phyloP scores from a whole-genome alignment of 306 rosid species.

The Corylus heterophylla region DNA sequence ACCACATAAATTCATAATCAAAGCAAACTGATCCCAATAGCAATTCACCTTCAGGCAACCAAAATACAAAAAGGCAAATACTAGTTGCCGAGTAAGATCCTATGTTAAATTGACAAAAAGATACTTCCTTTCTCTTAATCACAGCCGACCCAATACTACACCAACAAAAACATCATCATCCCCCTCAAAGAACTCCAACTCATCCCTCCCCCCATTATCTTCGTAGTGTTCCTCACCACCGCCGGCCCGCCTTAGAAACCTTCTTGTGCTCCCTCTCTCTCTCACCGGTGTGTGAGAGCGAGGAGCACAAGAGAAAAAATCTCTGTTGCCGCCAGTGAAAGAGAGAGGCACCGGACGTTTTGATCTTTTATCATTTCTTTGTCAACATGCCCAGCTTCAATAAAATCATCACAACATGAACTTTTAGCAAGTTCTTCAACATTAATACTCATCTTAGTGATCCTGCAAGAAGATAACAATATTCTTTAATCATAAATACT shows the following conservation, averaged over 20 bases:
- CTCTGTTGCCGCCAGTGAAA: too few species aligned
- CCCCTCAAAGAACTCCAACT: conserved; percentile 40
- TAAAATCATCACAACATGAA: too few species aligned
- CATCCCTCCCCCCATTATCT: conserved; percentile 29
- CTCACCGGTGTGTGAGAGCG: too few species aligned
- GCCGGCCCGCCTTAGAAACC: conserved; percentile 21
- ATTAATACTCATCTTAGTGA: too few species aligned
- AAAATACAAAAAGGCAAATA: background rate
- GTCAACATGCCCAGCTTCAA: too few species aligned
- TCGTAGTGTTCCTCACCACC: conserved; percentile 33
- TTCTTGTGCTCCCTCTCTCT: too few species aligned
- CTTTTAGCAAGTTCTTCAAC: too few species aligned
- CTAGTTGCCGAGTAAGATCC: background rate
- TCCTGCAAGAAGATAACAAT: too few species aligned
- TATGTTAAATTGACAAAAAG: background rate
- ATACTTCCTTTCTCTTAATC: background rate
- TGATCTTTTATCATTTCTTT: too few species aligned
- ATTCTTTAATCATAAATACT: too few species aligned
- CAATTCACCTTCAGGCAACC: background rate
- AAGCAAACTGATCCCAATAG: background rate
- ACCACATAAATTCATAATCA: background rate
- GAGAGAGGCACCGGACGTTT: too few species aligned
- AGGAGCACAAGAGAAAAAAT: too few species aligned
- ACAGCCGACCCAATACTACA: conserved; percentile 1
- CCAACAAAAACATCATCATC: conserved; percentile 51